Evolutionary conservation across 306 rosid species (phyloP), one percentile per base, ranked within the genome.

Genomic region (Rubus idaeus): DNA sequence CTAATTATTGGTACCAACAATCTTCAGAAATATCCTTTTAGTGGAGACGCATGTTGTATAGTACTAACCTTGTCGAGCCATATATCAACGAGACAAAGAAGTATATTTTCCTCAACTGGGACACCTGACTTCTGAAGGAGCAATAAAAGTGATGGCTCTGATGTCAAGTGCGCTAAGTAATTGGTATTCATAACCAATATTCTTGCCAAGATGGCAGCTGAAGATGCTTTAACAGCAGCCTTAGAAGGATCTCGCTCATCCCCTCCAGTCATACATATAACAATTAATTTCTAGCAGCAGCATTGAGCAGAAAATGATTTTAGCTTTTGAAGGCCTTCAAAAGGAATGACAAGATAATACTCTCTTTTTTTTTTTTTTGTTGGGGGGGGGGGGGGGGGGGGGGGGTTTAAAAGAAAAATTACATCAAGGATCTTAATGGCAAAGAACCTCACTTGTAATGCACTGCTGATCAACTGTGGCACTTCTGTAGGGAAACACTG

Each of bases 141-240:
- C 61, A 74, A 73, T 45, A 73, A 65, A 74, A 89, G 90, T 56
- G 98, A 94, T 79, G 91, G 89, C 82, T 94, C 97, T 11, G 92
- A 88, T 30, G 92, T 88, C 78, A 94, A 86, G 56, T 92, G 96
- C 47, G 95, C 98, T 73, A 95, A 91, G 77, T 89, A 85, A 76
- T 88, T 95, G 80, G 98, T 90, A 89, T 90, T 92, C 96, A 90
- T 90, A 81, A 95, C 96, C 92, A 95, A 84, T 82, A 95, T 77
- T 83, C 97, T 92, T 74, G 97, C 98, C 61, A 95, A 88, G 82
- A 92, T 90, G 85, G 98, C 93, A 88, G 96, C 98, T 79, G 97
- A 87, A 82, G 86, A 90, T 84, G 96, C 95, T 88, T 89, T 94
- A 76, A 90, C 95, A 66, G 91, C 84, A 60, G 91, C 80, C 88